Evolutionary conservation across 2,329 filamentous ascomycete species (phyloP).

Genomic region (Sporothrix pallida): DNA sequence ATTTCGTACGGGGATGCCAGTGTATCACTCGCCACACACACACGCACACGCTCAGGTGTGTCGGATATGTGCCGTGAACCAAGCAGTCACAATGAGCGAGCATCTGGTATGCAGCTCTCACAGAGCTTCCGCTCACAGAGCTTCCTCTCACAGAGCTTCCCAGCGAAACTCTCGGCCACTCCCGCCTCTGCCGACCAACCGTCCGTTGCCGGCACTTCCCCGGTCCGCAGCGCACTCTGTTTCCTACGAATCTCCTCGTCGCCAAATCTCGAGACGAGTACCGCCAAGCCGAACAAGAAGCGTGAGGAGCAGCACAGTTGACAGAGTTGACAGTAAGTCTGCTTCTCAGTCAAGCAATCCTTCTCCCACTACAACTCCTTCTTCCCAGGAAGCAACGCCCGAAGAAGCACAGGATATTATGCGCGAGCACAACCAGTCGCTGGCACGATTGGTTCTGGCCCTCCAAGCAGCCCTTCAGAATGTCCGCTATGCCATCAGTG

Average conservation of each 20-base stretch:
- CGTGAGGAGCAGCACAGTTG: no score
- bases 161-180: conserved; percentile 2
- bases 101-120: conserved; percentile 38
- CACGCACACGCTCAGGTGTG: neutral
- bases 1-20: no score
- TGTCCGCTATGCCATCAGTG: conserved; percentile 55
- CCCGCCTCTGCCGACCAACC: neutral
- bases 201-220: conserved; percentile 22
- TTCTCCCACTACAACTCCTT: neutral
- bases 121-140: neutral
- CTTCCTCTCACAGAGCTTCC: neutral
- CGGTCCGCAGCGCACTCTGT: neutral
- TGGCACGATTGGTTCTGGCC: conserved; percentile 49
- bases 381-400: no score
- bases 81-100: conserved; percentile 10
- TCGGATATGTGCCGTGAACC: conserved; percentile 17
- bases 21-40: neutral
- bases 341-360: neutral
- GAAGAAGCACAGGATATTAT: neutral
- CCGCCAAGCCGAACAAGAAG: no score
- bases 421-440: conserved; percentile 4
- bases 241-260: neutral
- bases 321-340: neutral
- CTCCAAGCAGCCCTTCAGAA: conserved; percentile 51
- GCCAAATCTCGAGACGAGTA: neutral